Evolutionary conservation across 768 basidiomycete genomes (phyloP).

Genomic region (Dacryopinax primogenitus): DNA sequence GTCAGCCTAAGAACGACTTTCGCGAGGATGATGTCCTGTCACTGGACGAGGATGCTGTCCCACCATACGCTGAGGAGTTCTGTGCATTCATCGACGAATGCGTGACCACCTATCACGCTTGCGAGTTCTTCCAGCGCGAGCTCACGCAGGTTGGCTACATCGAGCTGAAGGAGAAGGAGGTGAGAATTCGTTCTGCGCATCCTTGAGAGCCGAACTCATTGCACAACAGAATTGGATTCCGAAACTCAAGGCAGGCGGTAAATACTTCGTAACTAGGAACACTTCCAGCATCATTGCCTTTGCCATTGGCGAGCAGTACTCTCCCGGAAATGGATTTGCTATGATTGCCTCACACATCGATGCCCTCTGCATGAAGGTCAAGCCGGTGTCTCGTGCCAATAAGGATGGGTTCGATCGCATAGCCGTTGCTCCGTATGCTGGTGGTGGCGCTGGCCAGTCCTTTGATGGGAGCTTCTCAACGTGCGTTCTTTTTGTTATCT

Average conservation of each 20-base stretch:
- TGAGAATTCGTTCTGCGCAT: neutral
- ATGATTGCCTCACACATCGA: neutral
- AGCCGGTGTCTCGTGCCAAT: neutral
- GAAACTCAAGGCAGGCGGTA: neutral
- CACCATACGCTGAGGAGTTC: neutral
- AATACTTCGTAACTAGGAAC: neutral
- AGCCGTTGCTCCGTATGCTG: neutral
- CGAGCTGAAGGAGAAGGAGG: neutral
- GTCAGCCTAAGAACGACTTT: neutral
- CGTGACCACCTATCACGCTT: conserved; percentile 1
- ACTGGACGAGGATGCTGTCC: neutral
- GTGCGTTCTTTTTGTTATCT: neutral
- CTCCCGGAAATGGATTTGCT: neutral
- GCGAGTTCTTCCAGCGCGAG: neutral
- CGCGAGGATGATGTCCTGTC: neutral
- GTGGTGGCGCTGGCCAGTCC: neutral
- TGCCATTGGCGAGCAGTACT: conserved; percentile 3
- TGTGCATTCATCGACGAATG: conserved; percentile 1
- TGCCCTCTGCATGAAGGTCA: conserved; percentile 4
- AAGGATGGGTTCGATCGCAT: neutral
- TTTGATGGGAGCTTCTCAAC: conserved; percentile 1
- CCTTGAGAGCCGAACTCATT: neutral
- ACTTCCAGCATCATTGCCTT: neutral
- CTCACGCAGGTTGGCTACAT: neutral
- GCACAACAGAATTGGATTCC: neutral